Evolutionary conservation across 1,139 yeast species (phyloP).

Genomic region (Saccharomyces hybrid): DNA sequence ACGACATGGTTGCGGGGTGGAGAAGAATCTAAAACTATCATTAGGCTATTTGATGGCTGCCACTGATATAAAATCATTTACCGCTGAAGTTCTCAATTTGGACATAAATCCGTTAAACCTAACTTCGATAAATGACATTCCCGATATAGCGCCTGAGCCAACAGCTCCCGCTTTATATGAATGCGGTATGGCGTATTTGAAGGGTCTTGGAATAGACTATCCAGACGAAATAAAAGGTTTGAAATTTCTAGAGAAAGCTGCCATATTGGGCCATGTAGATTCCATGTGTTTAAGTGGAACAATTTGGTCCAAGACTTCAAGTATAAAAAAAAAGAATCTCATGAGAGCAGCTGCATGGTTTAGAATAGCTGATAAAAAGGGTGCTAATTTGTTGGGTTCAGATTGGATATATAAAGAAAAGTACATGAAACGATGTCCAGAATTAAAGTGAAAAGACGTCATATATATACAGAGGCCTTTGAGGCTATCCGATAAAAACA

Average conservation of each 20-base stretch:
- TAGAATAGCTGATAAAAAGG: slow-evolving; percentile 57
- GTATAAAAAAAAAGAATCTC: slow-evolving; percentile 51
- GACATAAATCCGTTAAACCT: slow-evolving; percentile 33
- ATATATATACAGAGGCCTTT: background rate
- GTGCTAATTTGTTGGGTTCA: slow-evolving; percentile 59
- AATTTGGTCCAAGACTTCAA: slow-evolving; percentile 55
- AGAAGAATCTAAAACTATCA: slow-evolving; percentile 50
- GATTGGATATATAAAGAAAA: slow-evolving; percentile 75
- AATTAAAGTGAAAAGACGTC: background rate
- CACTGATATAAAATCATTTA: slow-evolving; percentile 31
- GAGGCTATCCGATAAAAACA: background rate
- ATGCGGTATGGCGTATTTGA: slow-evolving; percentile 52
- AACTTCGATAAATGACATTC: slow-evolving; percentile 17
- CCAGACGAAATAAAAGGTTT: slow-evolving; percentile 53
- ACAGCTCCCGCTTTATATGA: slow-evolving; percentile 44
- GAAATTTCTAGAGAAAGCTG: slow-evolving; percentile 57
- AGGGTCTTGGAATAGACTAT: slow-evolving; percentile 52
- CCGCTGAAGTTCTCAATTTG: slow-evolving; percentile 22
- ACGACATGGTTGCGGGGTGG: slow-evolving; percentile 64
- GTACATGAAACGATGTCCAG: slow-evolving; percentile 32
- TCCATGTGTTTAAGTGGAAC: slow-evolving; percentile 69
- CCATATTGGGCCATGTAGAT: slow-evolving; percentile 59
- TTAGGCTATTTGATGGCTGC: slow-evolving; percentile 55
- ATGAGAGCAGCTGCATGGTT: slow-evolving; percentile 65
- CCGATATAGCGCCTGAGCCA: slow-evolving; percentile 28